Evolutionary conservation across 2,329 filamentous ascomycete genomes (phyloP).

Genomic region (Metarhizium robertsii): DNA sequence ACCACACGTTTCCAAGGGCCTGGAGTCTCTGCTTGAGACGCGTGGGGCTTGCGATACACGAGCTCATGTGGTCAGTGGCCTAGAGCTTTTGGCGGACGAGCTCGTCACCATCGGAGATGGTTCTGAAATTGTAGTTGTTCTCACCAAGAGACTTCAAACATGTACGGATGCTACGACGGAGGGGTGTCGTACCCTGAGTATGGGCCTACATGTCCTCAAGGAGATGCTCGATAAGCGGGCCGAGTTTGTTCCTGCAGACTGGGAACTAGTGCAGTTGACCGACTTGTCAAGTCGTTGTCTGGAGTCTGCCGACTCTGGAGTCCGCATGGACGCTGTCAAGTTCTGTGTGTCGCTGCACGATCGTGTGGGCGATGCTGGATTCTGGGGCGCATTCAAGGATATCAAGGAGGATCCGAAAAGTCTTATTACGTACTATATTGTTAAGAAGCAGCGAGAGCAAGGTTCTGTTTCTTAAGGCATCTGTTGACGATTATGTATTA

Average conservation of each 20-base stretch:
- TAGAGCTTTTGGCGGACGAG: conserved; percentile 66
- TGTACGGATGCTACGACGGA: conserved; percentile 32
- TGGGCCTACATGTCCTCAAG: conserved; percentile 55
- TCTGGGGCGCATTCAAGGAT: conserved; percentile 58
- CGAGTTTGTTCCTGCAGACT: conserved; percentile 39
- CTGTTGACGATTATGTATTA: not conserved
- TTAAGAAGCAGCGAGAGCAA: conserved; percentile 54
- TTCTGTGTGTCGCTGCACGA: conserved; percentile 66
- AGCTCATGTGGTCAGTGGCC: conserved; percentile 62
- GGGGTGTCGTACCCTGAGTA: conserved; percentile 45
- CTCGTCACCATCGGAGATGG: conserved; percentile 57
- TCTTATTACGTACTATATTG: conserved; percentile 73
- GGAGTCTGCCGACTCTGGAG: conserved; percentile 50
- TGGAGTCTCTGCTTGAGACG: conserved; percentile 57
- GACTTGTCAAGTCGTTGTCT: conserved; percentile 46
- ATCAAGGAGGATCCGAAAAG: conserved; percentile 66
- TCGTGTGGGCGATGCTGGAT: conserved; percentile 47
- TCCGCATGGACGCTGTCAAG: conserved; percentile 68
- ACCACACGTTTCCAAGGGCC: conserved; percentile 56
- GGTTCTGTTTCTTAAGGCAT: not conserved
- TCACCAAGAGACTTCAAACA: conserved; percentile 37
- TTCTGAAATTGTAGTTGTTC: conserved; percentile 46
- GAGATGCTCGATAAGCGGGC: conserved; percentile 44
- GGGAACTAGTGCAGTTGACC: conserved; percentile 42
- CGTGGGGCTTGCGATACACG: conserved; percentile 58